Base-by-base conservation (phyloP, 2,329 filamentous ascomycete species). In the Fusarium brevicatenulatum region DNA sequence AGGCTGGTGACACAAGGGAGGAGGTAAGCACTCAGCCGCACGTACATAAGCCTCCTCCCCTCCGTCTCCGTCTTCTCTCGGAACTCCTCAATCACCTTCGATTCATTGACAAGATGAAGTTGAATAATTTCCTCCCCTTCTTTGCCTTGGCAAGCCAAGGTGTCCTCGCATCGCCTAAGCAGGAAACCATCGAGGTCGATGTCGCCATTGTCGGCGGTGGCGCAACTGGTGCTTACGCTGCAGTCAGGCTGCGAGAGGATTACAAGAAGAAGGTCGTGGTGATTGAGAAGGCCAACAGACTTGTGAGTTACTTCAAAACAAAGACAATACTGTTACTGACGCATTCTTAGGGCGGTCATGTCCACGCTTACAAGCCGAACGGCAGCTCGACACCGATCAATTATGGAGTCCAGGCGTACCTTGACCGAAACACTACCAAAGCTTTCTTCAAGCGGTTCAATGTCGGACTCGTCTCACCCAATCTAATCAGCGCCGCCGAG, bases 201-300 rank as follows among this genome's bases (percentile, higher is more conserved):
- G 67, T 75, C 2, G 56, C 49, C 6, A 71, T 75, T 9, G 53
- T 75, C 5, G 73, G 73, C 16, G 72, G 73, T 2, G 73, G 73
- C 12, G 68, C 73, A 5, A 65, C 57, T 23, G 73, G 73, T 40
- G 39, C 60, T 11, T 70, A 75, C 50, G 73, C 73, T 4, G 73
- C 73, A 19, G 73, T 75, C 32, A 46, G 64, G n/a, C 72, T 75
- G 30, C 68, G 71, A 18, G 70, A 75, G 11, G 70, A 73, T 1
- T 74, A 67, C 7, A 44, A 53, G 7, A 73, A 71, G 47, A 65
- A 39, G 1, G 67, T 75, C 15, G n/a, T 75, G 4, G 70, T 75
- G 4, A 71, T 75, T 37, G 72, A 75, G 56, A 75, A 75, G 19
- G 21, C 63, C 11, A 25, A 61, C n/a, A 68, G 34, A 21, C 68